Evolutionary conservation across 192 early-diverging fungal species (phyloP).

Genomic region (Backusella luteola): DNA sequence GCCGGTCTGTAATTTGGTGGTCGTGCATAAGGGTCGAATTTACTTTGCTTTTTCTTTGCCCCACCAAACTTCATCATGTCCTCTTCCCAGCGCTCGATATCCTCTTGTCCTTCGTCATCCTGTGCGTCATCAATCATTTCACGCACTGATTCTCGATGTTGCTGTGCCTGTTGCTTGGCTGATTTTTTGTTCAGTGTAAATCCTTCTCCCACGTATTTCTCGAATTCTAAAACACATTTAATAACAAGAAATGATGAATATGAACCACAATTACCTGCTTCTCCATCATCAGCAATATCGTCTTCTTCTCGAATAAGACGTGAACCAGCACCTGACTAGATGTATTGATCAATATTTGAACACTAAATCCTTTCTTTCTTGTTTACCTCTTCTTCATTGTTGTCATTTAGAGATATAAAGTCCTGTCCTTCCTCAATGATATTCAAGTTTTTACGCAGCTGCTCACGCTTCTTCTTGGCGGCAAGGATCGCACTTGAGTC

Average conservation of each 20-base stretch:
- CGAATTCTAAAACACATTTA: slow-evolving; percentile 38
- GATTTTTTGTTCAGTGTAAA: slow-evolving; percentile 45
- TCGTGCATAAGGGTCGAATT: slow-evolving; percentile 27
- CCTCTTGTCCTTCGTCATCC: slow-evolving; percentile 46
- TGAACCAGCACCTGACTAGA: slow-evolving; percentile 12
- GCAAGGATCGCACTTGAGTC: slow-evolving; percentile 50
- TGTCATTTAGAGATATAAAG: slow-evolving; percentile 32
- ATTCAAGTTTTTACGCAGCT: slow-evolving; percentile 40
- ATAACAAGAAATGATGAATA: not conserved
- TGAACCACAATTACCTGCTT: slow-evolving; percentile 23
- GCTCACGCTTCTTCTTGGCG: slow-evolving; percentile 55
- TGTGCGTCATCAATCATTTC: slow-evolving; percentile 55
- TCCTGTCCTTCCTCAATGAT: slow-evolving; percentile 27
- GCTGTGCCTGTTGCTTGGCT: slow-evolving; percentile 39
- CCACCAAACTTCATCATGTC: slow-evolving; percentile 56
- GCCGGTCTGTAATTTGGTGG: slow-evolving; percentile 17
- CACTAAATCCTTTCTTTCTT: not conserved
- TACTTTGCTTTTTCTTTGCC: slow-evolving; percentile 4
- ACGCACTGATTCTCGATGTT: slow-evolving; percentile 36
- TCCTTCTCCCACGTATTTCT: slow-evolving; percentile 49
- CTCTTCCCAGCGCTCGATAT: slow-evolving; percentile 55
- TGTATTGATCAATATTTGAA: too few species aligned
- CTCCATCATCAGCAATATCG: slow-evolving; percentile 56
- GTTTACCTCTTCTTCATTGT: not conserved
- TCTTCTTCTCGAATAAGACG: slow-evolving; percentile 58